A percentile compares a stretch with the other conserved stretches of the same genome.
Evolutionary conservation across 2,329 filamentous ascomycete genomes (phyloP).

Genomic region (Neofusicoccum laricinum): DNA sequence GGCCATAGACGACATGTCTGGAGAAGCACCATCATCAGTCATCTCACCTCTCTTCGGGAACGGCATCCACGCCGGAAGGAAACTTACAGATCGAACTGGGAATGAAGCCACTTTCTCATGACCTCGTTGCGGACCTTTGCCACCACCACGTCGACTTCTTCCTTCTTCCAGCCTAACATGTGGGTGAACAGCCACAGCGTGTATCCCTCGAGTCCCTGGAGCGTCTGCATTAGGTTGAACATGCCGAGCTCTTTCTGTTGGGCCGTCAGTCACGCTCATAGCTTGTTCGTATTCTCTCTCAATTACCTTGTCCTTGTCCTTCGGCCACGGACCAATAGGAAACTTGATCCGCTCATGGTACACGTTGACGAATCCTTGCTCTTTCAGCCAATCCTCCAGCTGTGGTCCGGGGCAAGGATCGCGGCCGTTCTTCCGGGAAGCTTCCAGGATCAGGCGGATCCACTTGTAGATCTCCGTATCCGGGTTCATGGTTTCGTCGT

Average conservation of each 20-base stretch:
- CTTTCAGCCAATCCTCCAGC: slow-evolving; percentile 39
- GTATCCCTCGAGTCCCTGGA: slow-evolving; percentile 38
- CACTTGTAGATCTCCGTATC: slow-evolving; percentile 21
- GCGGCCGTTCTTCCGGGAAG: background rate
- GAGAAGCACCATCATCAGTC: background rate
- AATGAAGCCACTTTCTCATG: slow-evolving; percentile 16
- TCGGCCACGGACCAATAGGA: slow-evolving; percentile 28
- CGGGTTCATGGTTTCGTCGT: slow-evolving; percentile 27
- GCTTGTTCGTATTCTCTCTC: background rate
- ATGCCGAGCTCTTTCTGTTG: slow-evolving; percentile 22
- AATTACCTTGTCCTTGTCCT: slow-evolving; percentile 16
- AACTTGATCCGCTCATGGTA: slow-evolving; percentile 30
- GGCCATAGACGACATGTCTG: background rate
- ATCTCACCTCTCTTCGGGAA: background rate
- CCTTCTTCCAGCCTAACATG: slow-evolving; percentile 40
- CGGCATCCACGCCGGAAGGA: background rate
- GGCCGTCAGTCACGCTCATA: background rate
- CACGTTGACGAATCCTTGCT: slow-evolving; percentile 45
- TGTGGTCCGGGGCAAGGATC: slow-evolving; percentile 23
- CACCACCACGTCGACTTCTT: slow-evolving; percentile 42
- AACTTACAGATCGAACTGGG: background rate
- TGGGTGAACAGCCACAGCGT: slow-evolving; percentile 41
- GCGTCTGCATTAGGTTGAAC: slow-evolving; percentile 39
- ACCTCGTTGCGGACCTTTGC: slow-evolving; percentile 25
- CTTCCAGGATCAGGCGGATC: slow-evolving; percentile 9